These are phyloP conservation scores for Luzula sylvatica DNA, from an alignment of 176 grass and related monocot genomes.

Conservation along the genomic window DNA sequence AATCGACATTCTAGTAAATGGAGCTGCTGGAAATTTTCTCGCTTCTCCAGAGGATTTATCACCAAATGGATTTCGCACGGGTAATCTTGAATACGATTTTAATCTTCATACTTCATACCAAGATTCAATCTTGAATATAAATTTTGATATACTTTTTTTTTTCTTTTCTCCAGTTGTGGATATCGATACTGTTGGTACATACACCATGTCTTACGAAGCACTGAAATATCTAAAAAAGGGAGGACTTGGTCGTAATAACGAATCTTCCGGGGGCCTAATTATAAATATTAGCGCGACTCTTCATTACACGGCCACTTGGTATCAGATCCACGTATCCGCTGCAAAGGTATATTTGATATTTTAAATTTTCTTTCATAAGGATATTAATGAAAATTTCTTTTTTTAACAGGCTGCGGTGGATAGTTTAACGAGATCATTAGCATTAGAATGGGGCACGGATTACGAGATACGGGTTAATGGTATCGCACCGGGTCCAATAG, in stretches of 20 bases:
- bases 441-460: constrained; percentile 95
- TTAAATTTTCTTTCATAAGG: background rate
- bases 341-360: constrained; percentile 31
- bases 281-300: constrained; percentile 87
- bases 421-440: constrained; percentile 81
- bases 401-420: constrained; percentile 66
- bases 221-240: constrained; percentile 85
- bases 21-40: constrained; percentile 91
- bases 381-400: background rate
- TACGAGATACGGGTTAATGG: constrained; percentile 88
- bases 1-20: constrained; percentile 88
- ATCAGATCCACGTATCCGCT: constrained; percentile 81
- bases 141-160: background rate
- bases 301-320: constrained; percentile 86
- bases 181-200: constrained; percentile 86
- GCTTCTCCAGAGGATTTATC: constrained; percentile 84
- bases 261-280: constrained; percentile 51
- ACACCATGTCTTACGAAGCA: constrained; percentile 82
- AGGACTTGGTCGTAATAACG: constrained; percentile 43
- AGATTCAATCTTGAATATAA: too few relatives aligned
- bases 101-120: too few relatives aligned
- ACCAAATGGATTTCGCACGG: constrained; percentile 82
- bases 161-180: constrained; percentile 59
- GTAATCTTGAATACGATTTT: constrained; percentile 23
- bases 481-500: constrained; percentile 77